A percentile compares a stretch with the other conserved stretches of the same genome.
Evolutionary conservation across 148 eudicot genomes (phyloP).

Genomic region (Rhododendron simsii): DNA sequence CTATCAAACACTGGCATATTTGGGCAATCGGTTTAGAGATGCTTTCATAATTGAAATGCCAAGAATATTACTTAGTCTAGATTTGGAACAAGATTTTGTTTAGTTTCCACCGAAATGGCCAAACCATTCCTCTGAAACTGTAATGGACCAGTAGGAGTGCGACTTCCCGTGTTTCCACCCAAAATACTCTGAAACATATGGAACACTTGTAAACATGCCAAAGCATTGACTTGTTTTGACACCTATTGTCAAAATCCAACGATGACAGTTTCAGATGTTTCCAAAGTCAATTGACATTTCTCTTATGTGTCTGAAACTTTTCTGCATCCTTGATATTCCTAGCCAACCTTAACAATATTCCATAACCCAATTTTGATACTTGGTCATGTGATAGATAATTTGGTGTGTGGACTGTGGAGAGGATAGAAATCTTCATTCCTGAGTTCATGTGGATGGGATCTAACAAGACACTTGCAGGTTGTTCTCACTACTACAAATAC

Average conservation of each 20-base stretch:
- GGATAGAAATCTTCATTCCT: neutral
- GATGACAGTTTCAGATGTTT: neutral
- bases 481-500: slow-evolving; percentile 94
- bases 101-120: neutral
- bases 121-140: neutral
- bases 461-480: slow-evolving; percentile 48
- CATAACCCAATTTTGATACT: neutral
- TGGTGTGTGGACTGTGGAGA: neutral
- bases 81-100: neutral
- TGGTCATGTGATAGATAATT: neutral
- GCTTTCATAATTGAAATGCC: neutral
- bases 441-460: neutral
- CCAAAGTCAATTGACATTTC: neutral
- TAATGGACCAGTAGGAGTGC: neutral
- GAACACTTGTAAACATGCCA: neutral
- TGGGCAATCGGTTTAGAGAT: neutral
- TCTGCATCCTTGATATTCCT: neutral
- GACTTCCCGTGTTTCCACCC: neutral
- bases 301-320: neutral
- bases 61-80: neutral
- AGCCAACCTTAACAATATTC: neutral
- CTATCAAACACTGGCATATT: neutral
- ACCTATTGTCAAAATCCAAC: neutral
- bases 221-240: neutral
- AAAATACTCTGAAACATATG: neutral